phyloP scores from a whole-genome alignment of 192 early-diverging fungal genomes.

The Rhizophagus sp. region DNA sequence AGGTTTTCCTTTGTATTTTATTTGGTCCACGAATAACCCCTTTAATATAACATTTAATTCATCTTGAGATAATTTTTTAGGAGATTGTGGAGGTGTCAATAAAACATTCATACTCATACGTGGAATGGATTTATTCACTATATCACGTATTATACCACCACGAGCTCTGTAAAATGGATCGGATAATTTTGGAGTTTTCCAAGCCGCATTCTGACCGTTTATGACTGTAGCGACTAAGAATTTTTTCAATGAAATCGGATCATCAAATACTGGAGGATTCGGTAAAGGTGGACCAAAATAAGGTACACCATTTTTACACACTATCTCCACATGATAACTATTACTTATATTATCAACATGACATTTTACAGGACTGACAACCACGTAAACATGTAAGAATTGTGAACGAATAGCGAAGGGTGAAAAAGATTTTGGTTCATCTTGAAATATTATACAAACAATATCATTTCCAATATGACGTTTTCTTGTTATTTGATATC shows the following conservation, averaged over 20 bases:
- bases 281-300: conserved; percentile 56
- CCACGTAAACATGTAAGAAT: conserved; percentile 59
- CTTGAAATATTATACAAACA: conserved; percentile 60
- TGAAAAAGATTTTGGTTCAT: conserved; percentile 52
- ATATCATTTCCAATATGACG: conserved; percentile 68
- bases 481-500: conserved; percentile 69
- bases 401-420: conserved; percentile 59
- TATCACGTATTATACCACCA: conserved; percentile 2
- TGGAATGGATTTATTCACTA: not conserved
- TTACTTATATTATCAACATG: no score
- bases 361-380: conserved; percentile 36
- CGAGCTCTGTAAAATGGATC: conserved; percentile 49
- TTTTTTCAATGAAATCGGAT: conserved; percentile 36
- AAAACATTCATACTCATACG: not conserved
- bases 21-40: not conserved
- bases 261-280: conserved; percentile 44
- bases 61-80: conserved; percentile 5
- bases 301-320: conserved; percentile 50
- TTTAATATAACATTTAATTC: conserved; percentile 1
- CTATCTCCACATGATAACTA: conserved; percentile 32
- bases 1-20: not conserved
- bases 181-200: conserved; percentile 53
- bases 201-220: conserved; percentile 59
- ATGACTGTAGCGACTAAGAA: conserved; percentile 46
- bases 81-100: not conserved